These are phyloP conservation scores for Sphaceloma murrayae DNA, from an alignment of 2,329 filamentous ascomycete genomes.

Conservation along the genomic window DNA sequence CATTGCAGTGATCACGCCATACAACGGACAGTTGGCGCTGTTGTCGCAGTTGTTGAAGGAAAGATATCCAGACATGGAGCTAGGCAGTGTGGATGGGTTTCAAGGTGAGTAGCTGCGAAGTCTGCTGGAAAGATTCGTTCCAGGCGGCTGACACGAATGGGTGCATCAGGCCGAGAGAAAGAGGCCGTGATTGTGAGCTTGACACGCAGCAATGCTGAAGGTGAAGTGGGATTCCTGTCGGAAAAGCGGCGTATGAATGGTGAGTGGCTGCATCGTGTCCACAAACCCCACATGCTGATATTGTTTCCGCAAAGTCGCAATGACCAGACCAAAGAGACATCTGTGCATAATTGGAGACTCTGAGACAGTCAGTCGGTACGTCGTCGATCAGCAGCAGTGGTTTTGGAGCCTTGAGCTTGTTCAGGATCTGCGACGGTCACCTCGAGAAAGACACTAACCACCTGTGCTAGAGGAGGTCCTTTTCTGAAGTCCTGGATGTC, in stretches of 20 bases:
- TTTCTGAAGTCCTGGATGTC: constrained; percentile 90
- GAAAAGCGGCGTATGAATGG: constrained; percentile 90
- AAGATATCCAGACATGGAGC: constrained; percentile 70
- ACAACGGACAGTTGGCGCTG: constrained; percentile 83
- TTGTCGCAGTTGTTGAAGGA: constrained; percentile 70
- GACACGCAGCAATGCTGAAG: constrained; percentile 79
- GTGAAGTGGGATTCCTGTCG: constrained; percentile 84
- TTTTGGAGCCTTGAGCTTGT: constrained; percentile 7
- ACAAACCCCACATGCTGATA: constrained; percentile 14
- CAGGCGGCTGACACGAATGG: background rate
- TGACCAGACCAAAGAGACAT: constrained; percentile 88
- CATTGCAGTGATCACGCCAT: constrained; percentile 89
- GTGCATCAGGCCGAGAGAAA: constrained; percentile 59
- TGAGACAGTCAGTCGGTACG: constrained; percentile 81
- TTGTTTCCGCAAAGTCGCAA: constrained; percentile 58
- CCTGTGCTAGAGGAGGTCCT: constrained; percentile 56
- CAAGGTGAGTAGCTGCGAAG: constrained; percentile 56
- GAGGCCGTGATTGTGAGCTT: constrained; percentile 88
- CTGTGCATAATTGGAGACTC: constrained; percentile 88
- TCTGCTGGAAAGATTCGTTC: no score
- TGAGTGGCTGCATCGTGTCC: no score
- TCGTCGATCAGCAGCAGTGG: constrained; percentile 25
- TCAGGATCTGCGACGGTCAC: constrained; percentile 6
- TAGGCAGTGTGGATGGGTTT: constrained; percentile 96
- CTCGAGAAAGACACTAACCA: constrained; percentile 13